Conservation (phyloP, 805 yeast genomes). For the Henningerozyma blattae region DNA sequence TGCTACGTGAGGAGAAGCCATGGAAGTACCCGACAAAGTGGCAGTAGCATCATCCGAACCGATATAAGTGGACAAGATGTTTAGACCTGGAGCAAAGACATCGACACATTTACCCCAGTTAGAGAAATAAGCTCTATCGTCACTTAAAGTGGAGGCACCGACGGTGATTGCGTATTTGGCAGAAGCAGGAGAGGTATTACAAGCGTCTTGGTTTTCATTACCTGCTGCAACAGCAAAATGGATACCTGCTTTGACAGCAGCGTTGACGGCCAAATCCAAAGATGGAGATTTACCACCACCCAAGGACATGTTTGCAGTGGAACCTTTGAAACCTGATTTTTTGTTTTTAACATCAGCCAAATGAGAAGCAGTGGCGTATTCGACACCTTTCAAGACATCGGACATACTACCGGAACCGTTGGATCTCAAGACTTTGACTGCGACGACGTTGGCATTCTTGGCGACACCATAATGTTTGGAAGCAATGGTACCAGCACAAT, state of each 20-base stretch:
- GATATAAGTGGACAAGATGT: constrained; percentile 72
- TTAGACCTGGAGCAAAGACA: constrained; percentile 92
- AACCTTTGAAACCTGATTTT: constrained; percentile 58
- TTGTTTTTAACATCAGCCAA: constrained; percentile 8
- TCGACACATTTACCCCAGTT: constrained; percentile 95
- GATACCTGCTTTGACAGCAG: constrained; percentile 79
- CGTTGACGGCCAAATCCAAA: constrained; percentile 76
- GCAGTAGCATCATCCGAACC: constrained; percentile 71
- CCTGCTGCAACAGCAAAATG: constrained; percentile 97
- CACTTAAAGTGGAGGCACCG: constrained; percentile 86
- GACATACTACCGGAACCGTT: constrained; percentile 79
- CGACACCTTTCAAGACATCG: constrained; percentile 76
- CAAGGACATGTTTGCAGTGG: constrained; percentile 85
- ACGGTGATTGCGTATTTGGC: constrained; percentile 80
- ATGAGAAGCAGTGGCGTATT: constrained; percentile 69
- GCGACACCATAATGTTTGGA: constrained; percentile 75
- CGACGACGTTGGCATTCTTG: constrained; percentile 65
- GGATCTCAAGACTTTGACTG: constrained; percentile 72
- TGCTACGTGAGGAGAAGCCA: constrained; percentile 96
- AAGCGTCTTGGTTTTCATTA: constrained; percentile 87
- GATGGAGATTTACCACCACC: constrained; percentile 91
- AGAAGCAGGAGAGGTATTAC: constrained; percentile 84
- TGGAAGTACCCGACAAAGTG: constrained; percentile 86
- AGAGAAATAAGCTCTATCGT: constrained; percentile 87
- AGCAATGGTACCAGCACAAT: constrained; percentile 93